phyloP scores from a whole-genome alignment of 495 filamentous ascomycete genomes.

The Geoglossum glabrum region DNA sequence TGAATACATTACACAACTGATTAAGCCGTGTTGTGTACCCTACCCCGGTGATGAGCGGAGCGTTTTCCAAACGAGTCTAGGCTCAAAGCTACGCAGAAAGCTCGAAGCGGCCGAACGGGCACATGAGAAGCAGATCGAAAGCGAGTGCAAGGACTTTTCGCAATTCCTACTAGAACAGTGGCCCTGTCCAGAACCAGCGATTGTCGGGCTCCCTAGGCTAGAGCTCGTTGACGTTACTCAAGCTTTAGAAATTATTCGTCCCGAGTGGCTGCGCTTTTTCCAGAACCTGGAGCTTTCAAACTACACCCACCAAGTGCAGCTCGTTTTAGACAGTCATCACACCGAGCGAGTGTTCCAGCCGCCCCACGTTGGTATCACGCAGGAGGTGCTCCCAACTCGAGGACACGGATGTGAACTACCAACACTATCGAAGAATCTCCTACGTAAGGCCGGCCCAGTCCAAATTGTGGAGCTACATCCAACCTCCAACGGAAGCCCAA shows the following conservation, averaged over 20 bases:
- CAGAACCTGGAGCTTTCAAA: conserved; percentile 24
- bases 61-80: not conserved
- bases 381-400: not conserved
- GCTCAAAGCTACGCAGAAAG: no score
- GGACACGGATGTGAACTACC: not conserved
- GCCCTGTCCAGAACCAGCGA: conserved; percentile 17
- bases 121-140: not conserved
- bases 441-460: no score
- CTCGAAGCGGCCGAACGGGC: not conserved
- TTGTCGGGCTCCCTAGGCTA: conserved; percentile 8
- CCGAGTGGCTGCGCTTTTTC: conserved; percentile 28
- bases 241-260: conserved; percentile 19
- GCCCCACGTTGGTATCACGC: not conserved
- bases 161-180: conserved; percentile 9
- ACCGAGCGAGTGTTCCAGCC: not conserved
- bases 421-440: conserved; percentile 6
- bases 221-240: conserved; percentile 15
- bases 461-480: not conserved
- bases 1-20: conserved; percentile 11
- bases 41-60: not conserved
- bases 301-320: conserved; percentile 23
- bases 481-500: not conserved
- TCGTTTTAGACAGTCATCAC: conserved; percentile 15
- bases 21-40: not conserved
- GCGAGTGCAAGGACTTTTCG: not conserved